A percentile compares a stretch with the other conserved stretches of the same genome.
Conservation (phyloP, 1,284 basidiomycete genomes). For the Retiboletus fuscus region DNA sequence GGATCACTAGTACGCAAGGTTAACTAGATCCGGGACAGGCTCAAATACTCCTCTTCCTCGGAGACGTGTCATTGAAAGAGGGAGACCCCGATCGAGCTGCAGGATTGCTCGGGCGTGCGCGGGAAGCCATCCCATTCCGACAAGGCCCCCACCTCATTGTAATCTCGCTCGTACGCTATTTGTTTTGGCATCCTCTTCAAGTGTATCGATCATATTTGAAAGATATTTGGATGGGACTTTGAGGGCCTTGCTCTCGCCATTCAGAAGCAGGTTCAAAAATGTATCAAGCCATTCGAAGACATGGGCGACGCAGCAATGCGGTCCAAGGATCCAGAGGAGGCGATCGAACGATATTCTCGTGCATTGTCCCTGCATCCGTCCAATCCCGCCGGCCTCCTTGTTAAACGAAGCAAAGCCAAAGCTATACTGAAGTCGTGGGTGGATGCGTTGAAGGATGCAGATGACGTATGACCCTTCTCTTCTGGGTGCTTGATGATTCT, state of each 20-base stretch:
- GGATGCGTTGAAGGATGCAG: constrained; percentile 17
- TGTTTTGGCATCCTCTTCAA: neutral
- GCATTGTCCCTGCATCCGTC: too few relatives aligned
- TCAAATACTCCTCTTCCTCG: constrained; percentile 5
- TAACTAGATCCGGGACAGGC: constrained; percentile 2
- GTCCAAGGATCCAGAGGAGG: too few relatives aligned
- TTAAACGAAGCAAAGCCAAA: too few relatives aligned
- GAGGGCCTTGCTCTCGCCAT: neutral
- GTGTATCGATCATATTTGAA: neutral
- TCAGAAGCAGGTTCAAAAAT: neutral
- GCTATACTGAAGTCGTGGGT: constrained; percentile 1
- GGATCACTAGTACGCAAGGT: neutral
- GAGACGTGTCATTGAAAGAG: neutral
- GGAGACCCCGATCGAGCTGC: neutral
- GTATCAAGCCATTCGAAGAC: constrained; percentile 5
- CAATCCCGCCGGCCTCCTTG: too few relatives aligned
- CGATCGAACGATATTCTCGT: too few relatives aligned
- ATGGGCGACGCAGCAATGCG: too few relatives aligned
- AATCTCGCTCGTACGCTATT: constrained; percentile 20
- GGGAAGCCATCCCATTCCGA: neutral
- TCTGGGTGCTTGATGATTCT: neutral
- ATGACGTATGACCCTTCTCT: neutral
- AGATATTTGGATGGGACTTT: constrained; percentile 27
- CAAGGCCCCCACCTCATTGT: neutral
- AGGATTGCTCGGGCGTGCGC: neutral